Evolutionary conservation across 192 early-diverging fungal species (phyloP).

Genomic region (Mortierella claussenii): DNA sequence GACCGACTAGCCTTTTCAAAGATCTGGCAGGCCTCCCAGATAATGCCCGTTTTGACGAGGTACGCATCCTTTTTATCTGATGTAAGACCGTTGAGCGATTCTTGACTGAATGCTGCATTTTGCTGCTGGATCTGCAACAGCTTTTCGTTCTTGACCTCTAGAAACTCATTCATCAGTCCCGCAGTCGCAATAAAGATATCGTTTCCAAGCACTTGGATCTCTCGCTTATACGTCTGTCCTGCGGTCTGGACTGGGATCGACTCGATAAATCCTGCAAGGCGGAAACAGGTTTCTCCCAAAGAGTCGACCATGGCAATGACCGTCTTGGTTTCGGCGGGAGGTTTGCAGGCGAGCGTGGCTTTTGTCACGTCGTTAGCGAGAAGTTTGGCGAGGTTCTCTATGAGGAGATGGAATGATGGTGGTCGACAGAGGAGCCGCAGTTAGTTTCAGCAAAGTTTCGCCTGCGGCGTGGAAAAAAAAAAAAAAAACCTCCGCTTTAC

Average conservation of each 20-base stretch:
- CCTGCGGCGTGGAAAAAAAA: too few species aligned
- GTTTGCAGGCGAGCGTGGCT: conserved; percentile 53
- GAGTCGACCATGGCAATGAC: conserved; percentile 50
- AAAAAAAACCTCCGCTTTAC: conserved; percentile 9
- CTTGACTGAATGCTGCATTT: background rate
- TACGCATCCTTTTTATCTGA: conserved; percentile 21
- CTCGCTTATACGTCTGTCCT: conserved; percentile 49
- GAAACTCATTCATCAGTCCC: conserved; percentile 49
- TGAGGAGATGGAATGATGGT: background rate
- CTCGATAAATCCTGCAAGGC: conserved; percentile 53
- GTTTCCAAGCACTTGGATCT: conserved; percentile 37
- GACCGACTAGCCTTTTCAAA: conserved; percentile 53
- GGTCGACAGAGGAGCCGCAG: background rate
- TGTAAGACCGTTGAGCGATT: background rate
- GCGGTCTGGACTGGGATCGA: conserved; percentile 48
- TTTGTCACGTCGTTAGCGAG: conserved; percentile 49
- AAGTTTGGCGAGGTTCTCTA: conserved; percentile 35
- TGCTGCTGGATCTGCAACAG: conserved; percentile 35
- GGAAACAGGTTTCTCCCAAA: conserved; percentile 53
- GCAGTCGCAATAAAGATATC: conserved; percentile 46
- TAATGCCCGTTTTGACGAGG: conserved; percentile 50
- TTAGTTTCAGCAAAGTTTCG: too few species aligned
- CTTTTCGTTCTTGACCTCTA: conserved; percentile 39
- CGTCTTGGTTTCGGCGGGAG: conserved; percentile 44
- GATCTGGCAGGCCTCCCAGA: conserved; percentile 56